Conservation (phyloP, 805 yeast genomes). For the Suhomyces prunicola region DNA sequence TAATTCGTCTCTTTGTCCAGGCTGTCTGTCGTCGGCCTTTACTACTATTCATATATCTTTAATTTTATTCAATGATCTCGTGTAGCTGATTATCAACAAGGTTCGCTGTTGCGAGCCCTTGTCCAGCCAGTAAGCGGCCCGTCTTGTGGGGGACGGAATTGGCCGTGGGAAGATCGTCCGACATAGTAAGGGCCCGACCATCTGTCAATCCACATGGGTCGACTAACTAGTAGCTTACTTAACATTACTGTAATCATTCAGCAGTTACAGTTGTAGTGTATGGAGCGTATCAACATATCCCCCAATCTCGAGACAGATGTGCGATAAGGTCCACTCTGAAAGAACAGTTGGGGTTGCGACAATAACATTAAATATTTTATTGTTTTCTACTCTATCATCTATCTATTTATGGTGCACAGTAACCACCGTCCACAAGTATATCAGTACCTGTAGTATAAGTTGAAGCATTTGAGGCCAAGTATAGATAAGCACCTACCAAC, state of each 20-base stretch:
- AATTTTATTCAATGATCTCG: not conserved
- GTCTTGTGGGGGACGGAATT: not conserved
- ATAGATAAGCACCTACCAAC: slow-evolving; percentile 46
- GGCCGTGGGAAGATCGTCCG: not conserved
- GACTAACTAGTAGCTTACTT: no score
- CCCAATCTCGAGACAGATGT: no score
- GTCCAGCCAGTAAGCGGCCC: not conserved
- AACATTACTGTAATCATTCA: no score
- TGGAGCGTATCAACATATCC: no score
- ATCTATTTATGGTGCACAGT: slow-evolving; percentile 14
- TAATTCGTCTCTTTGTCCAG: not conserved
- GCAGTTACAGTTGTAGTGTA: no score
- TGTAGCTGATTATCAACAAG: not conserved
- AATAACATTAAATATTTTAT: not conserved
- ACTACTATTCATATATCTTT: not conserved
- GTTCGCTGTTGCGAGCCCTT: not conserved
- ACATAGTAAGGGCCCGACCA: not conserved
- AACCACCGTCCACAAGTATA: slow-evolving; percentile 47
- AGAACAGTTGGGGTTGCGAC: not conserved
- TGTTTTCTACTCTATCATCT: not conserved
- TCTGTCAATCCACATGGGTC: no score
- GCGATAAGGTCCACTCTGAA: no score
- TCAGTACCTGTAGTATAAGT: slow-evolving; percentile 46
- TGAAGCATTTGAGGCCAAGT: slow-evolving; percentile 44
- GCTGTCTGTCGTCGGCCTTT: not conserved